Base-by-base conservation (phyloP, 1,284 basidiomycete species). In the Vanrija sp. region DNA sequence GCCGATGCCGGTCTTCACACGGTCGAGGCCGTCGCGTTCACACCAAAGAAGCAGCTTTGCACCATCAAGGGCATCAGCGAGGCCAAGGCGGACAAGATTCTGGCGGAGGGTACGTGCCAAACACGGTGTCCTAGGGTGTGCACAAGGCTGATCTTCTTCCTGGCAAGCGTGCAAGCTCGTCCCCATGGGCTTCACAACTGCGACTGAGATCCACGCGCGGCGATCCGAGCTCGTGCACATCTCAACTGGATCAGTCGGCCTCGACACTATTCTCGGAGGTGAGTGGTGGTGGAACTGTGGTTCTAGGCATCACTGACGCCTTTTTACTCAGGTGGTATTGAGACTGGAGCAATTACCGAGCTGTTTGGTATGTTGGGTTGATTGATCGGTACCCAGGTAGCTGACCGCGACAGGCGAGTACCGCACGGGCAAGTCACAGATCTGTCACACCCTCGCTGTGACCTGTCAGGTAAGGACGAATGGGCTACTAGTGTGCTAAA, bases 271-370 rank as follows among this genome's bases (percentile, higher is more conserved):
- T 23, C 82, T 99, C 3, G 96, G 96, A 65, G 96, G 94, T 88
- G 51, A 61, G 83, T 65, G 14, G 38, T 15, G 5, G 21, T 44
- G 1, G 3, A n/a, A 43, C 6, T 45, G 25, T 26, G 29, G 2
- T 15, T 19, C n/a, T 40, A 19, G 23, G 3, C n/a, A 14, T 6
- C 19, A 48, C 49, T 51, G 40, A 49, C 45, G 25, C 2, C 38
- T 9, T 51, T 26, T 34, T 15, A 8, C 0, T 39, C 61, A 91
- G 89, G 90, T 54, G 96, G 96, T 8, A 91, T 99, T 67, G 96
- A 99, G 80, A 99, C 96, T 12, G 96, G 96, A 40, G 89, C 93
- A 1, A 97, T 99, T 73, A 99, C 96, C 0, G 96, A 99, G 76
- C 80, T 99, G 23, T 98, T 97, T 78, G 96, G 96, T 65, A 49